phyloP scores from a whole-genome alignment of 495 filamentous ascomycete species.

The Talaromyces liani region DNA sequence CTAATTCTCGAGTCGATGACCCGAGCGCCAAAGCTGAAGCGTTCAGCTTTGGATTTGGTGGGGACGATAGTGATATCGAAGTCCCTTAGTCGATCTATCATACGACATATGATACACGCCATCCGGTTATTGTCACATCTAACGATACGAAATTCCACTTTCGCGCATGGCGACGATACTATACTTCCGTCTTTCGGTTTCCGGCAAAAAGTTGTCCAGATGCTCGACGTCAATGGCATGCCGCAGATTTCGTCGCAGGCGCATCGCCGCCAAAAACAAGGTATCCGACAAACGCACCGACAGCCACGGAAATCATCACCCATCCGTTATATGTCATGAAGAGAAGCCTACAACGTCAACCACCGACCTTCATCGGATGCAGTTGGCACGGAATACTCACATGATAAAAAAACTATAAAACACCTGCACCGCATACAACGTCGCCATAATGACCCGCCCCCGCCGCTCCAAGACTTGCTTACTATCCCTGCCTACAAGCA shows the following conservation, averaged over 20 bases:
- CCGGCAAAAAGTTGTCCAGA: not conserved
- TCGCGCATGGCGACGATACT: not conserved
- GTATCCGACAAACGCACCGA: constrained; percentile 87
- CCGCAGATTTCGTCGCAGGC: constrained; percentile 69
- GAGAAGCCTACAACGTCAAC: constrained; percentile 58
- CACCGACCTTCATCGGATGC: constrained; percentile 7
- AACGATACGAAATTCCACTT: not conserved
- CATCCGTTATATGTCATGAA: constrained; percentile 99
- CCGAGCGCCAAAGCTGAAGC: constrained; percentile 41
- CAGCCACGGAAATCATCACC: constrained; percentile 86
- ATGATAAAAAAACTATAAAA: constrained; percentile 99
- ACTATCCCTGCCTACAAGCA: constrained; percentile 54
- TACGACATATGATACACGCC: not conserved
- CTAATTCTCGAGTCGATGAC: constrained; percentile 32
- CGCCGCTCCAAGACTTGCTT: constrained; percentile 39
- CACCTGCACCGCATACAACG: constrained; percentile 86
- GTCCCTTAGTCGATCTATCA: constrained; percentile 26
- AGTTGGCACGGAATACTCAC: constrained; percentile 49
- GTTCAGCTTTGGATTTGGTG: constrained; percentile 81
- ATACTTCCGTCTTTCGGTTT: not conserved
- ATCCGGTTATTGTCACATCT: not conserved
- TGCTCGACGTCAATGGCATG: constrained; percentile 62
- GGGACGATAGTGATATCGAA: constrained; percentile 52
- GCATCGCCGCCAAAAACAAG: constrained; percentile 66
- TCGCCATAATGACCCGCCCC: constrained; percentile 69